A percentile compares a stretch with the other conserved stretches of the same genome.
These are phyloP conservation scores for Colletotrichum zoysiae DNA, from an alignment of 2,329 filamentous ascomycete species.

Conservation along the genomic window DNA sequence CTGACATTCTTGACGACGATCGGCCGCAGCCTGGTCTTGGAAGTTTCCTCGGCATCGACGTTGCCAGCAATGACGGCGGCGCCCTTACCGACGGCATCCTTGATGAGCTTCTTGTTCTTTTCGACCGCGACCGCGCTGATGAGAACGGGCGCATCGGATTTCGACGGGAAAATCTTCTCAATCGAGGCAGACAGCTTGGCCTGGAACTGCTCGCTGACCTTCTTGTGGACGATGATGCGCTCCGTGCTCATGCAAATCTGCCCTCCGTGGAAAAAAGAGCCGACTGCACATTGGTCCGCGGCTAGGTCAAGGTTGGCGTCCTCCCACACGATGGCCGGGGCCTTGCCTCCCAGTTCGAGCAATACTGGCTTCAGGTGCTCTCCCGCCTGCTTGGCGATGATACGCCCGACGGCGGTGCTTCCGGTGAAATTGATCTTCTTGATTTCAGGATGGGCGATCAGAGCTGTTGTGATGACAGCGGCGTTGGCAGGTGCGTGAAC, in stretches of 20 bases:
- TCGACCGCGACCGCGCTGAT: slow-evolving; percentile 75
- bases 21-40: slow-evolving; percentile 63
- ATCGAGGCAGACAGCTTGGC: slow-evolving; percentile 56
- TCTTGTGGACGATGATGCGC: slow-evolving; percentile 71
- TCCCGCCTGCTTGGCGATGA: slow-evolving; percentile 78
- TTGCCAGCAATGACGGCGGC: slow-evolving; percentile 60
- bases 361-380: slow-evolving; percentile 83
- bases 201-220: slow-evolving; percentile 61
- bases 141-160: slow-evolving; percentile 75
- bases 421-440: slow-evolving; percentile 92
- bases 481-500: slow-evolving; percentile 76
- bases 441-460: slow-evolving; percentile 76
- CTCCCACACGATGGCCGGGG: slow-evolving; percentile 80
- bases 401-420: slow-evolving; percentile 78
- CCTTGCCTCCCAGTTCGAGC: slow-evolving; percentile 87
- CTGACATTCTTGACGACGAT: slow-evolving; percentile 72
- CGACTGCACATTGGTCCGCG: slow-evolving; percentile 75
- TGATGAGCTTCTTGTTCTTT: slow-evolving; percentile 70
- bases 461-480: slow-evolving; percentile 71
- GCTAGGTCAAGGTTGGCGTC: slow-evolving; percentile 83
- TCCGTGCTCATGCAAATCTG: slow-evolving; percentile 92
- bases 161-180: slow-evolving; percentile 61
- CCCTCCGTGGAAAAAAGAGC: slow-evolving; percentile 79
- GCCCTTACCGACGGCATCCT: slow-evolving; percentile 75
- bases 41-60: slow-evolving; percentile 46